A percentile compares a stretch with the other conserved stretches of the same genome.
phyloP scores from a whole-genome alignment of 768 basidiomycete species.

The Macrolepiota albuminosa region DNA sequence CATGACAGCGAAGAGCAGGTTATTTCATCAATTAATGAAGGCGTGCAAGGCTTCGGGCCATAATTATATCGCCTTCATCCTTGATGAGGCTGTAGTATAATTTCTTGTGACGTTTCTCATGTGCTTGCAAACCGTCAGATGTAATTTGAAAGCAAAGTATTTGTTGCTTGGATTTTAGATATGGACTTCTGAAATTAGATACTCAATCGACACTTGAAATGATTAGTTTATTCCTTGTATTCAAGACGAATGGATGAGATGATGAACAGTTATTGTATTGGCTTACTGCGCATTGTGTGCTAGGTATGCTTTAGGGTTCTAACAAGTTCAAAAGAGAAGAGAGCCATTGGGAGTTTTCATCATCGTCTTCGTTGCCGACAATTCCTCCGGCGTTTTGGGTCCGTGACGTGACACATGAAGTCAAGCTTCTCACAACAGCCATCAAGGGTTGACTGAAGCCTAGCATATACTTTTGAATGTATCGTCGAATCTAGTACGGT shows the following conservation, averaged over 20 bases:
- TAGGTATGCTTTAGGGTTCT: too few relatives aligned
- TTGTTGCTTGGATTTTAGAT: not conserved
- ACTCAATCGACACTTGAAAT: not conserved
- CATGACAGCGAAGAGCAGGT: slow-evolving; percentile 23
- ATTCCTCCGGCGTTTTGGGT: not conserved
- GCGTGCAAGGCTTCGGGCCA: slow-evolving; percentile 29
- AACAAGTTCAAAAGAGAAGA: not conserved
- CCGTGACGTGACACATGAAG: not conserved
- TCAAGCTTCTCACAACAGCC: not conserved
- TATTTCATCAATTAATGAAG: slow-evolving; percentile 25
- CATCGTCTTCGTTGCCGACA: too few relatives aligned
- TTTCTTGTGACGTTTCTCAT: not conserved
- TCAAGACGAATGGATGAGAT: not conserved
- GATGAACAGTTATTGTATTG: not conserved
- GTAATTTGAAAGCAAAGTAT: not conserved
- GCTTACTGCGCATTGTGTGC: too few relatives aligned
- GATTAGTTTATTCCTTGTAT: not conserved
- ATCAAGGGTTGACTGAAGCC: not conserved
- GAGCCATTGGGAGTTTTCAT: not conserved
- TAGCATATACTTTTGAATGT: not conserved
- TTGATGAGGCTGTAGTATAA: not conserved
- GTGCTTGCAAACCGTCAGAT: not conserved
- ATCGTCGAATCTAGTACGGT: not conserved
- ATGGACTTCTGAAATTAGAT: not conserved
- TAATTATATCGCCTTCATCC: not conserved